Conservation (phyloP, 768 basidiomycete species). For the Panaeolus cyanescens region DNA sequence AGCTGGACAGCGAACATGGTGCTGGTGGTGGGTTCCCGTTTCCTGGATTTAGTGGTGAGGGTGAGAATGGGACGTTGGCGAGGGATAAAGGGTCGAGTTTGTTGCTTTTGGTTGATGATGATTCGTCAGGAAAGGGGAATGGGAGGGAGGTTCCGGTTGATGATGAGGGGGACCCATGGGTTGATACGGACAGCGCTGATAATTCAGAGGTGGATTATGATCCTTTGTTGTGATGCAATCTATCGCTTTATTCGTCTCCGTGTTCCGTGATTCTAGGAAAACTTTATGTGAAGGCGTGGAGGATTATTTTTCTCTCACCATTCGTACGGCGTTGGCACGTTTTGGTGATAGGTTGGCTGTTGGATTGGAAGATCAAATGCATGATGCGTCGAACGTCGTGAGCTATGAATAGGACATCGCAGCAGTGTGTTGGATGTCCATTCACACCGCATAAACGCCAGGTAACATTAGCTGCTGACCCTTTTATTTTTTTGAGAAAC, state of each 20-base stretch:
- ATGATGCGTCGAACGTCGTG: background rate
- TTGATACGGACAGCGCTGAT: constrained; percentile 24
- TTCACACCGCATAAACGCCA: background rate
- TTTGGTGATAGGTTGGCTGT: background rate
- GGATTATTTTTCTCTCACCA: background rate
- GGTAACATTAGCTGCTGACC: background rate
- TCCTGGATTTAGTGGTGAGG: background rate
- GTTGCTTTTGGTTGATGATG: constrained; percentile 9
- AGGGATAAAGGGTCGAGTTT: constrained; percentile 6
- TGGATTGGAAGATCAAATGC: background rate
- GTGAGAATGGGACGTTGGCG: background rate
- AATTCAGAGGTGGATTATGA: constrained; percentile 15
- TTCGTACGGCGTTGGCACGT: background rate
- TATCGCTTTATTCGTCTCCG: background rate
- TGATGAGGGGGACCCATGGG: constrained; percentile 25
- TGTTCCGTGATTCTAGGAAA: background rate
- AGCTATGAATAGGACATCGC: background rate
- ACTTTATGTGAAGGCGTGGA: background rate
- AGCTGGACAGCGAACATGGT: background rate
- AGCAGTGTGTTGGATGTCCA: background rate
- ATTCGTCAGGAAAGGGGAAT: background rate
- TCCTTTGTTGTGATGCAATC: background rate
- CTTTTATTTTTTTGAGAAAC: background rate
- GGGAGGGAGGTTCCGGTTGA: background rate
- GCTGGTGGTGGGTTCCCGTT: background rate